Evolutionary conservation across 257 asterid genomes (phyloP).

Genomic region (Scutellaria galericulata): DNA sequence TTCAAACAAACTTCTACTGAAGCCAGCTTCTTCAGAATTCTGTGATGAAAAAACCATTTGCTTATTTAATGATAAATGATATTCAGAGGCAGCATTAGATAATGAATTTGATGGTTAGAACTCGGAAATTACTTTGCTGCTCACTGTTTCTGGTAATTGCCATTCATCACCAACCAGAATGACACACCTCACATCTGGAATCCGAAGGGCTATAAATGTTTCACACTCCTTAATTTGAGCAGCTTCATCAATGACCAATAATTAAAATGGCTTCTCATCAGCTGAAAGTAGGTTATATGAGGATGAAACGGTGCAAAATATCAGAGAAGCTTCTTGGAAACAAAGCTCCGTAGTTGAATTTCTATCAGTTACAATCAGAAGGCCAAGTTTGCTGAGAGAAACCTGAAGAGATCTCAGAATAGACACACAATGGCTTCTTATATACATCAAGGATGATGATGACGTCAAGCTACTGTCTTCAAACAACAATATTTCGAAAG

Average conservation of each 20-base stretch:
- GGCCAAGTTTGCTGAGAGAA: constrained; percentile 38
- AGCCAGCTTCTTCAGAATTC: constrained; percentile 57
- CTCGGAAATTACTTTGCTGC: constrained; percentile 37
- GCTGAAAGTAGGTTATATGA: constrained; percentile 45
- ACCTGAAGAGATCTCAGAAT: constrained; percentile 37
- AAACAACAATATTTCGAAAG: constrained; percentile 42
- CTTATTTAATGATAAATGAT: too few species aligned
- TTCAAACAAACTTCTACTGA: constrained; percentile 62
- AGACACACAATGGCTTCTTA: constrained; percentile 39
- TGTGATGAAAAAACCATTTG: neutral
- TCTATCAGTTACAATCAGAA: constrained; percentile 33
- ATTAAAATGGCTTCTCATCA: constrained; percentile 42
- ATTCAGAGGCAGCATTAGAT: too few species aligned
- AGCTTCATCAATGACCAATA: constrained; percentile 66
- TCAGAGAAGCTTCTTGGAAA: constrained; percentile 46
- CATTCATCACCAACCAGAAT: constrained; percentile 65
- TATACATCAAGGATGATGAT: constrained; percentile 24
- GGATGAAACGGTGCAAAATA: constrained; percentile 64
- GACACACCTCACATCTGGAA: constrained; percentile 48
- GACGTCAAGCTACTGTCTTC: constrained; percentile 39
- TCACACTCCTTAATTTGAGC: constrained; percentile 70
- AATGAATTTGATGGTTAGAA: too few species aligned
- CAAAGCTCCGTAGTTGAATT: constrained; percentile 37
- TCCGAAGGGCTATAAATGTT: constrained; percentile 53
- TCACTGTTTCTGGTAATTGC: constrained; percentile 55